Percentiles rank a stretch among this genome's conserved stretches.
Conservation (phyloP, 139 green algal species). For the Tetratostichococcus sp. region DNA sequence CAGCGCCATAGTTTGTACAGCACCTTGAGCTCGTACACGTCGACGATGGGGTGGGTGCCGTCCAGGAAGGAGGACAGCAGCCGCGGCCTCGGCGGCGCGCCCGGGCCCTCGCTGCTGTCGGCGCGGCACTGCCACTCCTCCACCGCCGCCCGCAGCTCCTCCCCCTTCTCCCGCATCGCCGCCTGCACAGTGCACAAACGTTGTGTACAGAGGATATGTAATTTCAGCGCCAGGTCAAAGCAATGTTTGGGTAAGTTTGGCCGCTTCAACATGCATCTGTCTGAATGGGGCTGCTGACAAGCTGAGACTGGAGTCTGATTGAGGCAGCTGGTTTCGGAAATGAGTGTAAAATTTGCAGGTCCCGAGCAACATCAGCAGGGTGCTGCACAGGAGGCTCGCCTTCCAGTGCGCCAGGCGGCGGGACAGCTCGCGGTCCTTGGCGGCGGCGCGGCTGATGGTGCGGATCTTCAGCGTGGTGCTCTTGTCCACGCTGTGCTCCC, state of each 20-base stretch:
- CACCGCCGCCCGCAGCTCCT: conserved; percentile 54
- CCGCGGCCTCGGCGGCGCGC: conserved; percentile 22
- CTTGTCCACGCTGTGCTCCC: not conserved
- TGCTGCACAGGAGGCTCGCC: not conserved
- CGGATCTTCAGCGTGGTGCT: conserved; percentile 45
- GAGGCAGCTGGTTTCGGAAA: too few relatives aligned
- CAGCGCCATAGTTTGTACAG: too few relatives aligned
- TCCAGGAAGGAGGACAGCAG: conserved; percentile 83
- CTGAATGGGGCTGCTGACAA: too few relatives aligned
- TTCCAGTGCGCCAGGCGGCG: conserved; percentile 40
- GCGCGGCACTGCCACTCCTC: conserved; percentile 69
- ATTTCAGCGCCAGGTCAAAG: too few relatives aligned
- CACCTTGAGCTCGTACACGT: conserved; percentile 83
- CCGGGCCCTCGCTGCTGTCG: not conserved
- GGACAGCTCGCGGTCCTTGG: conserved; percentile 32
- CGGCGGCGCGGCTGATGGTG: conserved; percentile 42
- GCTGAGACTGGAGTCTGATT: too few relatives aligned
- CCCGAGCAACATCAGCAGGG: too few relatives aligned
- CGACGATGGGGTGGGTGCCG: conserved; percentile 72
- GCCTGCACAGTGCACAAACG: too few relatives aligned
- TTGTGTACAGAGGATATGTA: too few relatives aligned
- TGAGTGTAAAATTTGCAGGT: too few relatives aligned
- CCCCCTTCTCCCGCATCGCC: conserved; percentile 13
- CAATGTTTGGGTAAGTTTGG: too few relatives aligned
- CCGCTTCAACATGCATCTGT: too few relatives aligned